These are phyloP conservation scores for Tricholoma saponaceum DNA, from an alignment of 768 basidiomycete genomes.

Conservation along the genomic window DNA sequence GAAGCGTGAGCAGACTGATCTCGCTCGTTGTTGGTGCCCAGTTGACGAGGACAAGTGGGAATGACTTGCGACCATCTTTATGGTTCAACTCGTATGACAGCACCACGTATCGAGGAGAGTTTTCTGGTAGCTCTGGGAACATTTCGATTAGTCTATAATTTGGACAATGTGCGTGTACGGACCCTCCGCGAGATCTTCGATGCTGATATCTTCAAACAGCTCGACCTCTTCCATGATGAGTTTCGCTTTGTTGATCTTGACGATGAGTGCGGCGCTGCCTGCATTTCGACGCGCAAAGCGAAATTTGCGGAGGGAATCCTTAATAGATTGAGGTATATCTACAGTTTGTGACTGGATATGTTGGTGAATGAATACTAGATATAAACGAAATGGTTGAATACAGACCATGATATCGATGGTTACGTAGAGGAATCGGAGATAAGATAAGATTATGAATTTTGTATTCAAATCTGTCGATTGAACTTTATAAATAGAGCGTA, in stretches of 20 bases:
- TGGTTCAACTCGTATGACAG: constrained; percentile 82
- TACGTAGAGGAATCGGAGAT: constrained; percentile 16
- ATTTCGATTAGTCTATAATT: constrained; percentile 1
- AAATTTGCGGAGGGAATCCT: constrained; percentile 81
- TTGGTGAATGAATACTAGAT: constrained; percentile 3
- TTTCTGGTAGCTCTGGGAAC: constrained; percentile 76
- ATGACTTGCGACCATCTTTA: constrained; percentile 77
- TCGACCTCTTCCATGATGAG: constrained; percentile 83
- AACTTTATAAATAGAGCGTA: not conserved
- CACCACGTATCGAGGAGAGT: constrained; percentile 81
- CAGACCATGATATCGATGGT: constrained; percentile 28
- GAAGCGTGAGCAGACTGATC: constrained; percentile 70
- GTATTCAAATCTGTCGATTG: too few relatives aligned
- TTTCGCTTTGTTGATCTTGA: constrained; percentile 86
- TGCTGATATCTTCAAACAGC: constrained; percentile 67
- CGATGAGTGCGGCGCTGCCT: constrained; percentile 74
- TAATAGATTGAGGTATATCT: constrained; percentile 78
- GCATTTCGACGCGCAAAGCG: constrained; percentile 64
- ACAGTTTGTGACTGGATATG: constrained; percentile 62
- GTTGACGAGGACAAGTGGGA: constrained; percentile 82
- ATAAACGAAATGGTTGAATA: constrained; percentile 6
- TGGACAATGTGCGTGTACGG: constrained; percentile 1
- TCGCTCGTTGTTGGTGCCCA: constrained; percentile 83
- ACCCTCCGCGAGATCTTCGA: constrained; percentile 91
- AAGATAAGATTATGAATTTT: constrained; percentile 31